phyloP scores from a whole-genome alignment of 163 green algal genomes.

The Scenedesmus sp. region DNA sequence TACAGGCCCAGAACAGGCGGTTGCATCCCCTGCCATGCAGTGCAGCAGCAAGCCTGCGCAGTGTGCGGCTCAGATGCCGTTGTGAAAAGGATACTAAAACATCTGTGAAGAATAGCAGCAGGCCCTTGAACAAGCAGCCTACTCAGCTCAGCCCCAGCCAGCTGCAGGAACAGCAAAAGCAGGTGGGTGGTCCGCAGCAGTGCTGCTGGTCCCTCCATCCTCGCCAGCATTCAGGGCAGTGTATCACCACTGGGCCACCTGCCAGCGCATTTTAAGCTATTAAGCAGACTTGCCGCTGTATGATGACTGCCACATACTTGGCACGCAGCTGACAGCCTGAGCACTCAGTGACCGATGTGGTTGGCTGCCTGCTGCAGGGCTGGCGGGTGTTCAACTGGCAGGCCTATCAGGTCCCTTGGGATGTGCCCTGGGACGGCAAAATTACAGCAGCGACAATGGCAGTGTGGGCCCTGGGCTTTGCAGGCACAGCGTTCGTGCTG shows the following conservation, averaged over 20 bases:
- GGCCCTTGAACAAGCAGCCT: neutral
- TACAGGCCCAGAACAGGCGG: neutral
- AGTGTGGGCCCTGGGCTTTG: constrained; percentile 64
- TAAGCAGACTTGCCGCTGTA: too few relatives aligned
- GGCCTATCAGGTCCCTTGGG: constrained; percentile 53
- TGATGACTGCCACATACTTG: too few relatives aligned
- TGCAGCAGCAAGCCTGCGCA: neutral
- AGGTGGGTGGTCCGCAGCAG: neutral
- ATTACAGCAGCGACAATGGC: constrained; percentile 59
- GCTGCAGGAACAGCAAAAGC: constrained; percentile 18
- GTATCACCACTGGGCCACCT: neutral
- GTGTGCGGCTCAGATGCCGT: neutral
- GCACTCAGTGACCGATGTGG: neutral
- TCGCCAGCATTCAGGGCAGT: neutral
- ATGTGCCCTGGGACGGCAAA: constrained; percentile 64
- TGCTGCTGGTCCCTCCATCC: neutral
- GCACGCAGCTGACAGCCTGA: neutral
- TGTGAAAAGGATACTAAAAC: constrained; percentile 40
- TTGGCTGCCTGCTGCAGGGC: constrained; percentile 1
- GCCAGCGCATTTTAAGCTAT: neutral
- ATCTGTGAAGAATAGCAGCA: constrained; percentile 10
- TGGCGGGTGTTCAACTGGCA: constrained; percentile 35
- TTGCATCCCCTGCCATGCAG: constrained; percentile 13
- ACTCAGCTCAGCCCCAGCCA: neutral
- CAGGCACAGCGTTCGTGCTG: constrained; percentile 64